Conservation (phyloP, 1,139 yeast genomes). For the Zygoascus hellenicus region DNA sequence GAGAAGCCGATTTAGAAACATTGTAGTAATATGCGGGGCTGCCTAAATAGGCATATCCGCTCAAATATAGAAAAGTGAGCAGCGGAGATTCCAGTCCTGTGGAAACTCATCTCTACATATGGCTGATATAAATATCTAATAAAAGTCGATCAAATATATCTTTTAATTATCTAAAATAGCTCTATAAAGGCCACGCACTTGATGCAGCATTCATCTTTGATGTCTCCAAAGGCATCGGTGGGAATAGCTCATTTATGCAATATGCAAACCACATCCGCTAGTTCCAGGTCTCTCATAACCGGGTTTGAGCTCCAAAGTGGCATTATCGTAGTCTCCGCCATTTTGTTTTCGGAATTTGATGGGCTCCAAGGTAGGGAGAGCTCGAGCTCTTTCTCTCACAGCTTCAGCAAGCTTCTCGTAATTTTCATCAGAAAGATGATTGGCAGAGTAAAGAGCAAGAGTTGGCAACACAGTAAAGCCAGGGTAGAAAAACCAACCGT, state of each 20-base stretch:
- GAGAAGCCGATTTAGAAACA: too few species aligned
- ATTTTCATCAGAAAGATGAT: not conserved
- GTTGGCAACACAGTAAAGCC: slow-evolving; percentile 8
- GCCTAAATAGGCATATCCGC: too few species aligned
- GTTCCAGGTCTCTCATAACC: not conserved
- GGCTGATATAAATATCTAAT: too few species aligned
- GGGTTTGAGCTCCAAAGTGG: not conserved
- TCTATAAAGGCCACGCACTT: too few species aligned
- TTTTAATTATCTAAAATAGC: too few species aligned
- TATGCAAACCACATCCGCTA: slow-evolving; percentile 1
- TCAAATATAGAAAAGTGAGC: too few species aligned
- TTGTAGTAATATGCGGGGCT: too few species aligned
- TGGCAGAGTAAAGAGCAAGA: not conserved
- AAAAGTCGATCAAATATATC: too few species aligned
- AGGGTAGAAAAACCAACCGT: slow-evolving; percentile 6
- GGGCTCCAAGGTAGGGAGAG: not conserved
- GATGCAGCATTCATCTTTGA: too few species aligned
- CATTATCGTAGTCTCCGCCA: slow-evolving; percentile 2
- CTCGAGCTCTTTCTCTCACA: slow-evolving; percentile 2
- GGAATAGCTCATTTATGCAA: not conserved
- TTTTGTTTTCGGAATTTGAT: slow-evolving; percentile 4
- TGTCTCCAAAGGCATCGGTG: too few species aligned
- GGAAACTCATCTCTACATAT: too few species aligned
- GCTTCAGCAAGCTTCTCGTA: slow-evolving; percentile 4
- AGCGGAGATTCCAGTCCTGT: too few species aligned